phyloP scores from a whole-genome alignment of 352 stramenopile genomes.

The Hyaloperonospora arabidopsidis region DNA sequence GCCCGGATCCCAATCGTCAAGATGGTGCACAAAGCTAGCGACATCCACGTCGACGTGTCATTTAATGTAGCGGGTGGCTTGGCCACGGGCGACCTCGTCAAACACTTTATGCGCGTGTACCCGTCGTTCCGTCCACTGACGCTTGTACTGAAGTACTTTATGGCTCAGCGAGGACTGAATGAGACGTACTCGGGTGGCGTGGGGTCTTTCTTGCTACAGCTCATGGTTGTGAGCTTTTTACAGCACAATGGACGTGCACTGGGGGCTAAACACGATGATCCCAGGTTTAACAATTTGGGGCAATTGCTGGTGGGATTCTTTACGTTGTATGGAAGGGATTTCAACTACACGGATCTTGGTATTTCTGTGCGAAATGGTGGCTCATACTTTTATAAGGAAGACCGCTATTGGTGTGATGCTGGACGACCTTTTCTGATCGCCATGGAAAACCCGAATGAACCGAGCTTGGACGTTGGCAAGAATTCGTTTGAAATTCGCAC shows the following conservation, averaged over 20 bases:
- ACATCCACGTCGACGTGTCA: conserved; percentile 89
- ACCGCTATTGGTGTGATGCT: conserved; percentile 56
- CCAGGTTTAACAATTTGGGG: conserved; percentile 86
- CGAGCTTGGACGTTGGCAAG: conserved; percentile 85
- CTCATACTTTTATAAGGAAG: conserved; percentile 89
- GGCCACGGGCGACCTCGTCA: conserved; percentile 83
- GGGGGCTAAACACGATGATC: conserved; percentile 44
- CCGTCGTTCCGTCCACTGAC: conserved; percentile 89
- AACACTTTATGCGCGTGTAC: conserved; percentile 87
- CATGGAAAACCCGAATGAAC: conserved; percentile 93
- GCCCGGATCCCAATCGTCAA: conserved; percentile 95
- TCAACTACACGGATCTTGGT: conserved; percentile 89
- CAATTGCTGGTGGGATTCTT: conserved; percentile 92
- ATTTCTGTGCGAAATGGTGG: conserved; percentile 91
- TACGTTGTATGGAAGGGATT: conserved; percentile 89
- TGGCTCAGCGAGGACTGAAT: conserved; percentile 88
- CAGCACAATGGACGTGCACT: conserved; percentile 81
- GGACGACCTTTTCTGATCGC: conserved; percentile 82
- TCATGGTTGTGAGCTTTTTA: conserved; percentile 93
- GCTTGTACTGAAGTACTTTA: conserved; percentile 94
- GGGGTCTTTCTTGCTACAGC: conserved; percentile 90
- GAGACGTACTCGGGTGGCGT: conserved; percentile 92
- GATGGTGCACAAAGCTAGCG: conserved; percentile 85
- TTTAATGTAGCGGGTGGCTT: conserved; percentile 85
- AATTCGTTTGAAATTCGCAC: conserved; percentile 90